phyloP scores from a whole-genome alignment of 176 grass and related monocot species.

The Juncus inflexus region DNA sequence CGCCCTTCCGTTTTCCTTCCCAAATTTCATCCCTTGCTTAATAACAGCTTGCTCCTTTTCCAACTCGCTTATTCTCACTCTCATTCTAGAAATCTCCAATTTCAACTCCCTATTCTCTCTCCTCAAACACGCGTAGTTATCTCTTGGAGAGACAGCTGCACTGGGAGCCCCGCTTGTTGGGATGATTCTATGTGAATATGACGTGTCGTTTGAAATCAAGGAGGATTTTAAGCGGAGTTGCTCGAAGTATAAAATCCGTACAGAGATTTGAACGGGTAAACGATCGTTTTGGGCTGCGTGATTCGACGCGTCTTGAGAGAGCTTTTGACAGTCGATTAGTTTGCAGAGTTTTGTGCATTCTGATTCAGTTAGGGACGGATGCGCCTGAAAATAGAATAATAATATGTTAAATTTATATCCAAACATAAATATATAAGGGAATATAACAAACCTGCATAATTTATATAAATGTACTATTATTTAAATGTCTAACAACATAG shows the following conservation, averaged over 20 bases:
- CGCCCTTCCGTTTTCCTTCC: slow-evolving; percentile 37
- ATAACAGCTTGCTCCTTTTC: slow-evolving; percentile 81
- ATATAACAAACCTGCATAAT: background rate
- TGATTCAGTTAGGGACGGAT: slow-evolving; percentile 78
- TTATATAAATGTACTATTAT: too few relatives aligned
- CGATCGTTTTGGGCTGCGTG: slow-evolving; percentile 51
- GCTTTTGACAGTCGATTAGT: slow-evolving; percentile 50
- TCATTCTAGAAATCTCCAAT: slow-evolving; percentile 79
- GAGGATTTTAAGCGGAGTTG: slow-evolving; percentile 42
- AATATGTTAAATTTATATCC: too few relatives aligned
- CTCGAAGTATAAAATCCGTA: slow-evolving; percentile 41
- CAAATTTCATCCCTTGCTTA: slow-evolving; percentile 40
- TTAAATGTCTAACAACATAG: too few relatives aligned
- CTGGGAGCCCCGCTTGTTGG: slow-evolving; percentile 49
- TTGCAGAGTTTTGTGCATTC: slow-evolving; percentile 63
- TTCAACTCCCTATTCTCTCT: slow-evolving; percentile 86
- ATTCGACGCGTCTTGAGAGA: slow-evolving; percentile 43
- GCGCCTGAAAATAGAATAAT: slow-evolving; percentile 35
- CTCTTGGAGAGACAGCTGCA: slow-evolving; percentile 51
- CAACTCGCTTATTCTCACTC: slow-evolving; percentile 64
- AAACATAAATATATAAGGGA: background rate
- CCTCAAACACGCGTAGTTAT: slow-evolving; percentile 81
- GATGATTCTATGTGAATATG: slow-evolving; percentile 42
- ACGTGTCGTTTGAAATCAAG: slow-evolving; percentile 21
- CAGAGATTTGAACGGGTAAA: slow-evolving; percentile 36